Conservation (phyloP, 768 basidiomycete genomes). For the Amanita rimosa region DNA sequence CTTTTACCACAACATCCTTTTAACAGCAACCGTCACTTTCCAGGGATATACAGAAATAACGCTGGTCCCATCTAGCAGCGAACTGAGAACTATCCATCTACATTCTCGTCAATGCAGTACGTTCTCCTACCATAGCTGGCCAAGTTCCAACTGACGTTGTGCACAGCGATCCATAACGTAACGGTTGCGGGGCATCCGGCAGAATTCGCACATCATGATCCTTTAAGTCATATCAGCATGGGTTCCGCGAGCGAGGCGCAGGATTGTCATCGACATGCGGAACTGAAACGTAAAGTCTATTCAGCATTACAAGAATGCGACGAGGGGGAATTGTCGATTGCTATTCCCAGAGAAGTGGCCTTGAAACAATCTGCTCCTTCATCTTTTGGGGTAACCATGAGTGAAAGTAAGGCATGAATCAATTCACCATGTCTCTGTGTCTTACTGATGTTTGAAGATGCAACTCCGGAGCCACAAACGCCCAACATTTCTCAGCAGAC, state of each 20-base stretch:
- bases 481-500: conserved; percentile 28
- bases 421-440: background rate
- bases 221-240: conserved; percentile 53
- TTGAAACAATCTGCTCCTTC: conserved; percentile 48
- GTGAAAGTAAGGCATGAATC: conserved; percentile 38
- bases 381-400: conserved; percentile 29
- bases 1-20: conserved; percentile 3
- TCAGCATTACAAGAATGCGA: conserved; percentile 84
- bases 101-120: conserved; percentile 83
- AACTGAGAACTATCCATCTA: conserved; percentile 76
- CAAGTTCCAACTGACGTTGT: conserved; percentile 8
- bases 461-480: conserved; percentile 78
- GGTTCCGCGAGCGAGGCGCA: conserved; percentile 40
- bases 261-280: conserved; percentile 85
- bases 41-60: conserved; percentile 94
- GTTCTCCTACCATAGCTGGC: conserved; percentile 16
- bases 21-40: conserved; percentile 12
- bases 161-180: conserved; percentile 58
- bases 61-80: conserved; percentile 67
- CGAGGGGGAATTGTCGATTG: conserved; percentile 90
- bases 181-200: conserved; percentile 62
- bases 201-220: conserved; percentile 72
- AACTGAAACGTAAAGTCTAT: conserved; percentile 87
- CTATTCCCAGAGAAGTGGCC: conserved; percentile 64
- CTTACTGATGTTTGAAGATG: conserved; percentile 27